phyloP scores from a whole-genome alignment of 1,284 basidiomycete species.

The Pseudozyma hubeiensis region DNA sequence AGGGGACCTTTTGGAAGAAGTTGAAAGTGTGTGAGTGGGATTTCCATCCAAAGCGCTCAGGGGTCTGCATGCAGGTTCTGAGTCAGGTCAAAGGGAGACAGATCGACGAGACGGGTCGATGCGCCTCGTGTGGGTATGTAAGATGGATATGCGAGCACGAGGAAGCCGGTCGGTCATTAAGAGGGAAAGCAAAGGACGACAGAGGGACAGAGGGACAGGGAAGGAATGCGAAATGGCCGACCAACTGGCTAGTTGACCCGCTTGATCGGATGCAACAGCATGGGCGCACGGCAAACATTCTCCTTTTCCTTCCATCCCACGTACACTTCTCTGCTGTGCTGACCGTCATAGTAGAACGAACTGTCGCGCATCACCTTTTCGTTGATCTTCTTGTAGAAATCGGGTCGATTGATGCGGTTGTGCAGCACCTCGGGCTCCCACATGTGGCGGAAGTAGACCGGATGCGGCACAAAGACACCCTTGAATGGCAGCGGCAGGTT shows the following conservation, averaged over 20 bases:
- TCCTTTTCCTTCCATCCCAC: constrained; percentile 67
- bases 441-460: constrained; percentile 68
- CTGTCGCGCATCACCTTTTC: constrained; percentile 67
- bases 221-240: neutral
- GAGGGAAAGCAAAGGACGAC: neutral
- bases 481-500: constrained; percentile 67
- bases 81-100: neutral
- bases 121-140: constrained; percentile 38
- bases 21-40: constrained; percentile 3
- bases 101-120: neutral
- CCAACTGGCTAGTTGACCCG: constrained; percentile 43
- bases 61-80: constrained; percentile 10
- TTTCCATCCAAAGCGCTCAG: constrained; percentile 22
- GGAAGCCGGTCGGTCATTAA: neutral
- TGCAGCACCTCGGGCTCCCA: constrained; percentile 67
- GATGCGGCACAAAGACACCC: constrained; percentile 67
- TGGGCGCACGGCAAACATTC: constrained; percentile 66
- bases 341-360: constrained; percentile 67
- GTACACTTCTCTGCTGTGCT: constrained; percentile 66
- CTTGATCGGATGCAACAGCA: constrained; percentile 68
- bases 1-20: constrained; percentile 3
- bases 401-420: constrained; percentile 63
- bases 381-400: constrained; percentile 68
- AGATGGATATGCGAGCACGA: constrained; percentile 1
- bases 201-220: neutral